Evolutionary conservation across 2,329 filamentous ascomycete genomes (phyloP).

Genomic region (Colletotrichum australisinense): DNA sequence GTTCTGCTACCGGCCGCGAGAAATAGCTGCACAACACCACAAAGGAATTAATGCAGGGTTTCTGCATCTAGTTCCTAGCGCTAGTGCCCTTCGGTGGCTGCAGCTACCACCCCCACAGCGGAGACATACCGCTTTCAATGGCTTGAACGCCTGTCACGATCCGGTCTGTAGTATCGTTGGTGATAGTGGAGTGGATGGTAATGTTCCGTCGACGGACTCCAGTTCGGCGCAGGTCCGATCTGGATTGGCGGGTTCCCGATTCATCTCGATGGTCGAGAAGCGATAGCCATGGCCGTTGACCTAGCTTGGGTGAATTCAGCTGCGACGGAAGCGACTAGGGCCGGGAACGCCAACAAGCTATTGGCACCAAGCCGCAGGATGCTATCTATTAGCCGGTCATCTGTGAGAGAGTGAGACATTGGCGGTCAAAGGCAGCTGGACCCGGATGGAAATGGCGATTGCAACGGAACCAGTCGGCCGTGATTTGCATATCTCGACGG

Average conservation of each 20-base stretch:
- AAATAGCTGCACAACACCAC: not conserved
- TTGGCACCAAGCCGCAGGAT: not conserved
- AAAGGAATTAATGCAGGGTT: slow-evolving; percentile 19
- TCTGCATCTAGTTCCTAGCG: slow-evolving; percentile 14
- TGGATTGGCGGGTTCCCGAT: slow-evolving; percentile 11
- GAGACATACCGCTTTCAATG: slow-evolving; percentile 2
- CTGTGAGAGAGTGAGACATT: not conserved
- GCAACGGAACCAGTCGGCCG: not conserved
- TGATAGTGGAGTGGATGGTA: not conserved
- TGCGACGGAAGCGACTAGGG: slow-evolving; percentile 7
- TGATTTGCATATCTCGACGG: not conserved
- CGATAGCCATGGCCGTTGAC: slow-evolving; percentile 8
- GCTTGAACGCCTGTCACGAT: slow-evolving; percentile 12
- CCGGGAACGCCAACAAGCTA: not conserved
- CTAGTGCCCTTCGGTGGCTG: slow-evolving; percentile 13
- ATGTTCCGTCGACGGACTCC: slow-evolving; percentile 11
- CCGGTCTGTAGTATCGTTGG: not conserved
- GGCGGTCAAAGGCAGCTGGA: not conserved
- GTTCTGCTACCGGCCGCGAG: not conserved
- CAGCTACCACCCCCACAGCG: slow-evolving; percentile 19
- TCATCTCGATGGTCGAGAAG: slow-evolving; percentile 8
- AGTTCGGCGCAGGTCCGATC: slow-evolving; percentile 20
- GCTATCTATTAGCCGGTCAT: not conserved
- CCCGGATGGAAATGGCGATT: not conserved
- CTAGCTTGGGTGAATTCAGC: not conserved